These are phyloP conservation scores for Penicillium rolfsii DNA, from an alignment of 2,329 filamentous ascomycete species.

Conservation along the genomic window DNA sequence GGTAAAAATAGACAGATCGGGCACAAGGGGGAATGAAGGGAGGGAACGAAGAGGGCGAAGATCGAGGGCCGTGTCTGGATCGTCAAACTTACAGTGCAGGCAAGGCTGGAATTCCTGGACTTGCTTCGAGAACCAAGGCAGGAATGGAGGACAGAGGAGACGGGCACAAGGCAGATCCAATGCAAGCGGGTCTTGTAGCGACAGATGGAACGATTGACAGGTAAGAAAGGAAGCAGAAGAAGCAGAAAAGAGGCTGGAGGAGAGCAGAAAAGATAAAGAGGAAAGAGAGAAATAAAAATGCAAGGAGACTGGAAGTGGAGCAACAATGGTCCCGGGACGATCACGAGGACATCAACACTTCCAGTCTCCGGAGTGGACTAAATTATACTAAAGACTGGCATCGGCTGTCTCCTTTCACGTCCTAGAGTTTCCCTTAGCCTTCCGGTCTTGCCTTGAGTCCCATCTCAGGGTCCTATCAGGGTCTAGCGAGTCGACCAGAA, in stretches of 20 bases:
- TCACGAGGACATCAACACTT: constrained; percentile 1
- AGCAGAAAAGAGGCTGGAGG: background rate
- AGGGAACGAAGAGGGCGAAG: background rate
- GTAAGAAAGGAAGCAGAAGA: background rate
- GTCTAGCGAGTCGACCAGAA: background rate
- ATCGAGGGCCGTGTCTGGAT: constrained; percentile 2
- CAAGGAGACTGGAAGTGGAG: background rate
- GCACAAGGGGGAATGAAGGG: constrained; percentile 26
- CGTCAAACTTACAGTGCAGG: constrained; percentile 15
- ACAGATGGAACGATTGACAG: constrained; percentile 3
- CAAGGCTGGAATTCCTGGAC: constrained; percentile 3
- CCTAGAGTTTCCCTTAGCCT: background rate
- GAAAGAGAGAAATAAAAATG: constrained; percentile 15
- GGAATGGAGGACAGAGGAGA: constrained; percentile 5
- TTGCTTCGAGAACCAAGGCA: constrained; percentile 8
- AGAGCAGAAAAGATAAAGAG: constrained; percentile 11
- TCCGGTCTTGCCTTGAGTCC: background rate
- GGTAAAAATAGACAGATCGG: constrained; percentile 7
- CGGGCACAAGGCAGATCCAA: background rate
- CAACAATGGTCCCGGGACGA: background rate
- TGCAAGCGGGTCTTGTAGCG: constrained; percentile 9
- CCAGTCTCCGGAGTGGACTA: background rate
- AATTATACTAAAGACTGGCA: background rate
- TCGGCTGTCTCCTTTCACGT: background rate
- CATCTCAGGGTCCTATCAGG: constrained; percentile 2